Evolutionary conservation across 345 rosid species (phyloP), one percentile per base, ranked within the genome.

Genomic region (Rubroshorea leprosula): DNA sequence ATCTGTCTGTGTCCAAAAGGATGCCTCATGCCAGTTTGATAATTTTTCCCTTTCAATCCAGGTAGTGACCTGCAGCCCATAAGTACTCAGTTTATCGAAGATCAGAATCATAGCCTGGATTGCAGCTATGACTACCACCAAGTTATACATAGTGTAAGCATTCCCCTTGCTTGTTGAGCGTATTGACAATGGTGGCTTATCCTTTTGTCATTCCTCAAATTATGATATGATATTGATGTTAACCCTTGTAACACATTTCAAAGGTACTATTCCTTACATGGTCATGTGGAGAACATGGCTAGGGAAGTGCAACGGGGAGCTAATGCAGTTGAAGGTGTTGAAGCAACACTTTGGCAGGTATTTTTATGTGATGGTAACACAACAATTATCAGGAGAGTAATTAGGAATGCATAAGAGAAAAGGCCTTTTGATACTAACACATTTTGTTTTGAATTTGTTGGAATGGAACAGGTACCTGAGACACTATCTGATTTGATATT

Each of bases 271-370:
- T 84, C 99, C 20, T 60, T 92, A 56, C 55, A 86, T 58, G 84
- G 97, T 17, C 97, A 92, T 53, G 97, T 92, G 24, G 96, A 86
- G 84, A 80, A 62, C 35, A 83, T 92, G 98, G 97, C 98, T 31
- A 66, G 97, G 51, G 86, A 86, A 71, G 77, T 81, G 55, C 95
- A 81, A 64, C 71, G 78, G 31, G 97, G 97, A 44, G 98, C 87
- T 27, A 86, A 81, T 64, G 25, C 82, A 1, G 81, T 89, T 59
- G 68, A 74, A 57, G 98, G 79, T 31, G 91, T 89, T 14, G 93
- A 92, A 65, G 96, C 96, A 60, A 86, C 95, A 41, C 87, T 92
- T 19, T 92, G 96, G 98, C 91, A 92, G 86, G 93, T 82, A 66
- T 19, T 22, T 57, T 45, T 14, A 51, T 27, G 21, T 27, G 14